A percentile compares a stretch with the other conserved stretches of the same genome.
These are phyloP conservation scores for Parastagonospora nodorum DNA, from an alignment of 2,329 filamentous ascomycete genomes.

Conservation along the genomic window DNA sequence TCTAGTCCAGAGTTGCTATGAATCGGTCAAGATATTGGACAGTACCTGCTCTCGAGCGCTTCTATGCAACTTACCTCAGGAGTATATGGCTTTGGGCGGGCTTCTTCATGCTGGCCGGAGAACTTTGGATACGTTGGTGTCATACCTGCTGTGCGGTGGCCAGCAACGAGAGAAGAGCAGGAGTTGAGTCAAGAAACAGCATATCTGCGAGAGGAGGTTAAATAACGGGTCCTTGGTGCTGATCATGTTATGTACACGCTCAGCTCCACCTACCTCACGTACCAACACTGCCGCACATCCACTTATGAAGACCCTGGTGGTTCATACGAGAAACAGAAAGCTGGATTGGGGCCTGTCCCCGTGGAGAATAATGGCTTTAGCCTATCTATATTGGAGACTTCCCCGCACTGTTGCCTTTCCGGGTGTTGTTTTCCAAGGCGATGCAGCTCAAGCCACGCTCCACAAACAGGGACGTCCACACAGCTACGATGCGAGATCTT, in stretches of 20 bases:
- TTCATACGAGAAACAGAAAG: background rate
- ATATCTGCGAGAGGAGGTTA: background rate
- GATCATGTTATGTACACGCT: background rate
- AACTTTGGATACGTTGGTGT: conserved; percentile 7
- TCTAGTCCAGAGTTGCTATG: too few relatives aligned
- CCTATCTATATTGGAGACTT: background rate
- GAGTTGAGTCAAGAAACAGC: too few relatives aligned
- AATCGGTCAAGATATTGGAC: too few relatives aligned
- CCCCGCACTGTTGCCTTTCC: background rate
- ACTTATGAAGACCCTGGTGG: background rate
- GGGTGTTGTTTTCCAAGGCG: background rate
- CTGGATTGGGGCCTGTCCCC: background rate
- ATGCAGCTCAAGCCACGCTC: too few relatives aligned
- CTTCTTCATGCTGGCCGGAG: background rate
- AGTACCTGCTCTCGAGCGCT: too few relatives aligned
- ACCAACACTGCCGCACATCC: background rate
- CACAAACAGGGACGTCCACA: too few relatives aligned
- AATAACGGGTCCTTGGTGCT: background rate
- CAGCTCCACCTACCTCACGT: background rate
- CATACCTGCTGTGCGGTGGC: background rate
- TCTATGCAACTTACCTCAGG: too few relatives aligned
- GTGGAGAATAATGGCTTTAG: background rate
- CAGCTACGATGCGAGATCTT: too few relatives aligned
- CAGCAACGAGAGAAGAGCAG: background rate
- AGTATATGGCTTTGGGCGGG: too few relatives aligned